Evolutionary conservation across 73 alveolate genomes (phyloP).

Genomic region (Paramecium octaurelia): DNA sequence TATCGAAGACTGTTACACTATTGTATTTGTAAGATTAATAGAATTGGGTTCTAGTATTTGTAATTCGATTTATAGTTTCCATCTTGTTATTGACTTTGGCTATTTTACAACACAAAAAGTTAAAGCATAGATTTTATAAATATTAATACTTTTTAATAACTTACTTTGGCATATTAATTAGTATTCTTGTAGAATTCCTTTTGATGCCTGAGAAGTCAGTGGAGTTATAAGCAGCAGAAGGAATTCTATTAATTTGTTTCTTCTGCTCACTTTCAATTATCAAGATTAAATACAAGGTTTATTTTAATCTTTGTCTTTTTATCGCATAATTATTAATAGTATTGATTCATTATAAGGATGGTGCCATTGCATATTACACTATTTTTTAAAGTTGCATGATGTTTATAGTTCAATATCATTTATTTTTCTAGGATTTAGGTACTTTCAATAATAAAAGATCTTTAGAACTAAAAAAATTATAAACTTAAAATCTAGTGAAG

Average conservation of each 20-base stretch:
- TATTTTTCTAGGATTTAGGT: constrained; percentile 10
- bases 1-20: not conserved
- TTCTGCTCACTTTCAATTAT: constrained; percentile 9
- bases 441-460: constrained; percentile 41
- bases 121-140: not conserved
- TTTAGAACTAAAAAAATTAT: not conserved
- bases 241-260: constrained; percentile 33
- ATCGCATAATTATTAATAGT: constrained; percentile 15
- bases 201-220: not conserved
- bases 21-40: not conserved
- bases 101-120: not conserved
- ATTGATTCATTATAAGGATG: not conserved
- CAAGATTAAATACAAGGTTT: not conserved
- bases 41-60: not conserved
- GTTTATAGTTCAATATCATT: not conserved
- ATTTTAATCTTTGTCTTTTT: not conserved
- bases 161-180: not conserved
- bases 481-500: constrained; percentile 4
- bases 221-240: constrained; percentile 41
- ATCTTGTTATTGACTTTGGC: not conserved
- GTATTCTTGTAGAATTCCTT: not conserved
- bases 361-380: constrained; percentile 5
- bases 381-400: not conserved
- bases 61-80: not conserved
- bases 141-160: not conserved